Percentiles rank a stretch among this genome's conserved stretches.
Evolutionary conservation across 2,329 filamentous ascomycete genomes (phyloP).

Genomic region (Paecilomyces variotii): DNA sequence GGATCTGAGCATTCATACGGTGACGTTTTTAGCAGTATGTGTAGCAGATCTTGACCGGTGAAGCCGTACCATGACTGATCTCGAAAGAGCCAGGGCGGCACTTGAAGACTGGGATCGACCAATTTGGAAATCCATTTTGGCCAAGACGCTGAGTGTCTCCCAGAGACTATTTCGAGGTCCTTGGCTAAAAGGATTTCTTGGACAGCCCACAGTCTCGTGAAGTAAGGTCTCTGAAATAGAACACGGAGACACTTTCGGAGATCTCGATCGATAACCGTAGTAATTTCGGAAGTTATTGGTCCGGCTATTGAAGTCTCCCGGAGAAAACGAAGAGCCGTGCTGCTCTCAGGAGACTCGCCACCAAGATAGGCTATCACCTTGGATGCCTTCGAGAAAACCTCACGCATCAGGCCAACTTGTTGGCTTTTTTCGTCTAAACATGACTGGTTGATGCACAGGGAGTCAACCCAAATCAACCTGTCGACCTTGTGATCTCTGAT

Average conservation of each 20-base stretch:
- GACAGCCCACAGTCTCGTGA: not conserved
- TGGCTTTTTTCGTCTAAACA: not conserved
- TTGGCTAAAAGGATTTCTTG: not conserved
- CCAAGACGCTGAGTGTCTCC: not conserved
- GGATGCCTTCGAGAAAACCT: not conserved
- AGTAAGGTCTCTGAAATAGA: not conserved
- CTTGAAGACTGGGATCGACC: not conserved
- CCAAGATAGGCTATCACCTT: not conserved
- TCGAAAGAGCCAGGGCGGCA: not conserved
- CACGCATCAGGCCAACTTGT: not conserved
- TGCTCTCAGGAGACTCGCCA: not conserved
- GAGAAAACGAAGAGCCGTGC: too few relatives aligned
- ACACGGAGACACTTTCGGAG: not conserved
- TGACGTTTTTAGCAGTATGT: not conserved
- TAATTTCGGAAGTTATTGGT: not conserved
- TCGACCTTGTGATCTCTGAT: not conserved
- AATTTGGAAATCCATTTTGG: not conserved
- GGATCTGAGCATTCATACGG: not conserved
- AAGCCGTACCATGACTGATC: not conserved
- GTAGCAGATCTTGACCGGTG: not conserved
- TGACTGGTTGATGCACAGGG: constrained; percentile 1
- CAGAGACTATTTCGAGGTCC: not conserved
- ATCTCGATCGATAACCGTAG: not conserved
- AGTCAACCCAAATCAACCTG: constrained; percentile 1
- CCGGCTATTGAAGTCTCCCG: too few relatives aligned